phyloP scores from a whole-genome alignment of 805 yeast species.

The Citeromyces nyonsensis region DNA sequence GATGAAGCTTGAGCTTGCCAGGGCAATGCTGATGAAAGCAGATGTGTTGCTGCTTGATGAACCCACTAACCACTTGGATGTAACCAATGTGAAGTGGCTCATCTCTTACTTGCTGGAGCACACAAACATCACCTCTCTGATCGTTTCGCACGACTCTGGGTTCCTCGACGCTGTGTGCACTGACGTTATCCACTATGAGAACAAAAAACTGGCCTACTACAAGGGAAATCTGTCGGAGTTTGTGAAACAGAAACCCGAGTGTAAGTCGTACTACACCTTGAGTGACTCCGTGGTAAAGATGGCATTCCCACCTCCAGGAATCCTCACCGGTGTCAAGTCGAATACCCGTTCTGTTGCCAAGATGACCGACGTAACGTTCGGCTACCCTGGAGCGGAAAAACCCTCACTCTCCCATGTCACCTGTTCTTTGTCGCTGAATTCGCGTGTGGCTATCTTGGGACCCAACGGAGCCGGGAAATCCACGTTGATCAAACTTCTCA shows the following conservation, averaged over 20 bases:
- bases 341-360: conserved; percentile 99
- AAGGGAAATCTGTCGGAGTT: conserved; percentile 99
- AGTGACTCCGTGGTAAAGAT: conserved; percentile 97
- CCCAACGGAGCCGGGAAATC: conserved; percentile 99
- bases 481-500: conserved; percentile 93
- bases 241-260: conserved; percentile 97
- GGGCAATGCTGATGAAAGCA: conserved; percentile 98
- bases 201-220: conserved; percentile 98
- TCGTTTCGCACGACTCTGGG: conserved; percentile 99
- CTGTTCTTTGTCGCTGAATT: conserved; percentile 98
- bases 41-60: conserved; percentile 95
- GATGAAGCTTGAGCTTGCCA: conserved; percentile 98
- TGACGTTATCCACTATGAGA: conserved; percentile 99
- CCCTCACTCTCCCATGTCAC: conserved; percentile 86
- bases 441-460: conserved; percentile 99
- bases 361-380: conserved; percentile 95
- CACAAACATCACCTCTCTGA: conserved; percentile 96
- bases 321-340: conserved; percentile 99
- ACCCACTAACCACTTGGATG: conserved; percentile 99
- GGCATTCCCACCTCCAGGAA: conserved; percentile 99
- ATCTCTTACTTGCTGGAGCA: conserved; percentile 90
- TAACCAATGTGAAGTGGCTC: conserved; percentile 99
- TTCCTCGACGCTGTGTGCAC: conserved; percentile 95
- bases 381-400: conserved; percentile 96
- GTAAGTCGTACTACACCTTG: conserved; percentile 95